A percentile compares a stretch with the other conserved stretches of the same genome.
phyloP scores from a whole-genome alignment of 164 flowering plant genomes.

The Aristolochia californica region DNA sequence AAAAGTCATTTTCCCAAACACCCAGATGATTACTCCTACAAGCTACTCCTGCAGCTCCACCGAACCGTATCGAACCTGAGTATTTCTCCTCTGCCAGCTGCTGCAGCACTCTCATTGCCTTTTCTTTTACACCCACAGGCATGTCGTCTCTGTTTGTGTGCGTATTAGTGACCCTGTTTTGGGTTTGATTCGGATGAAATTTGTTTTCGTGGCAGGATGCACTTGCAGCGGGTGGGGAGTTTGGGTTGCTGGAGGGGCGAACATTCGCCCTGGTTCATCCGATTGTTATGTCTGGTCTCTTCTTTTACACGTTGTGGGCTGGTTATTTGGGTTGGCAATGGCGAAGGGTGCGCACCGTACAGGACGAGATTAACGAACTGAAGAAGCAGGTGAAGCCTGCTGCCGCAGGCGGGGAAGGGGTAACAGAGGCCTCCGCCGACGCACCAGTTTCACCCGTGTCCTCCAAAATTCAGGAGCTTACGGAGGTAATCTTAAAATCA shows the following conservation, averaged over 20 bases:
- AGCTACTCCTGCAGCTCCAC: slow-evolving; percentile 11
- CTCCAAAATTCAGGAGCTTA: slow-evolving; percentile 62
- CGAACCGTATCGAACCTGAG: slow-evolving; percentile 16
- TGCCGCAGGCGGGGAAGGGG: slow-evolving; percentile 47
- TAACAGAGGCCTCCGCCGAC: slow-evolving; percentile 19
- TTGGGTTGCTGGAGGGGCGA: slow-evolving; percentile 82
- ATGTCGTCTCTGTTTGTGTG: not conserved
- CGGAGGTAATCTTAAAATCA: slow-evolving; percentile 40
- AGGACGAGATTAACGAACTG: slow-evolving; percentile 74
- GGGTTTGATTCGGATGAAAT: not conserved
- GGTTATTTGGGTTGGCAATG: too few species aligned
- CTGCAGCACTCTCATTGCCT: slow-evolving; percentile 45
- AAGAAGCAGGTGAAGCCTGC: slow-evolving; percentile 75
- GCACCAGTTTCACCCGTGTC: slow-evolving; percentile 47
- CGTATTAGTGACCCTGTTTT: not conserved
- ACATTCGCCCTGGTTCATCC: slow-evolving; percentile 72
- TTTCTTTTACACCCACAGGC: slow-evolving; percentile 47
- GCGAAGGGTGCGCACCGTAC: slow-evolving; percentile 81
- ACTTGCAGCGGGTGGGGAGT: slow-evolving; percentile 64
- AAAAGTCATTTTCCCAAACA: slow-evolving; percentile 3
- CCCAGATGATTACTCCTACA: slow-evolving; percentile 7
- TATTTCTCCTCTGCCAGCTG: slow-evolving; percentile 35
- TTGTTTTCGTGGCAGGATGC: slow-evolving; percentile 53
- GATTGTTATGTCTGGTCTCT: too few species aligned
- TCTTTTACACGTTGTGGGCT: slow-evolving; percentile 70